Base-by-base conservation (phyloP, 805 yeast genomes). In the Komagataella mondaviorum region DNA sequence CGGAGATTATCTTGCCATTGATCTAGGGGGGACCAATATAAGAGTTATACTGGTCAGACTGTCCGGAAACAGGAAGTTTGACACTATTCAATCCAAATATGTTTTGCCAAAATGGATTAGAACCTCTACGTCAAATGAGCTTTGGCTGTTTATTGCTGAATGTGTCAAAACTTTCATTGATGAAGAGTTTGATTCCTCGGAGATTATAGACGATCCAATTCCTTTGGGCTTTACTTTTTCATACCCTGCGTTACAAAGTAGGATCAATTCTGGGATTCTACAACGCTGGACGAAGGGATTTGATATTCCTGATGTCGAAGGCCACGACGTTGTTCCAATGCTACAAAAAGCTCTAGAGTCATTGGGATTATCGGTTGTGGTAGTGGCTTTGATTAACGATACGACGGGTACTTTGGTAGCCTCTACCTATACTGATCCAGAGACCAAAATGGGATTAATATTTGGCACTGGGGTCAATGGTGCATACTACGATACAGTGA, bases 271-370 rank as follows among this genome's bases (percentile, higher is more conserved):
- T 59, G 99, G 98, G 67, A 64, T 85, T 52, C 77, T 91, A 64
- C 96, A 88, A 75, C 79, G 91, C 69, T 91, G 98, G 98, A 91
- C 98, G 56, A 91, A 91, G 73, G 99, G 98, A 57, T 91, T 87
- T 70, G 96, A 91, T 68, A 88, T 91, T 59, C 85, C 78, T 54
- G 88, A 84, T 54, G 96, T 91, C 52, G 98, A 91, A 72, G 96
- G 96, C 56, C 79, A 85, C 53, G 95, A 91, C 64, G 96, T 91
- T 54, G 96, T 86, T 50, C 95, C 95, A 56, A 76, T 90, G 88
- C 77, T 91, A 63, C 95, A 86, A 71, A 70, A 71, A 10, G 87
- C 95, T 45, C 74, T 91, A 57, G 72, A 76, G 57, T 73, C 74
- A 58, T 71, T 72, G 56, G 67, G 75, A 18, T 80, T 88, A 50